phyloP scores from a whole-genome alignment of 148 eudicot species.

The Beta vulgaris region DNA sequence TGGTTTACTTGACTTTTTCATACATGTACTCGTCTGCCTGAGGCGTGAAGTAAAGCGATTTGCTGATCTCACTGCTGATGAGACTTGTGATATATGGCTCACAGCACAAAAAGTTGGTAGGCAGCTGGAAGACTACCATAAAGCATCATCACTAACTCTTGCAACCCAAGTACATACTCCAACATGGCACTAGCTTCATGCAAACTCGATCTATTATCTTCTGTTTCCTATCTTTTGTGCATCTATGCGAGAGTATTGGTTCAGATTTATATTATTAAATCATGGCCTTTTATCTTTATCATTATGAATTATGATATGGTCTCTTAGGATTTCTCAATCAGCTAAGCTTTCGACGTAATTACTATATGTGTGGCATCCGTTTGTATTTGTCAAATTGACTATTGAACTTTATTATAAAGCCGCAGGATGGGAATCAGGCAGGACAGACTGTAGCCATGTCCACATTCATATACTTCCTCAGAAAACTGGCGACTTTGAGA shows the following conservation, averaged over 20 bases:
- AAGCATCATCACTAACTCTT: conserved; percentile 82
- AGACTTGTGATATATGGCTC: conserved; percentile 80
- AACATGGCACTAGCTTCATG: neutral
- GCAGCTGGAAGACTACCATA: conserved; percentile 67
- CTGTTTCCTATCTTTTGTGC: neutral
- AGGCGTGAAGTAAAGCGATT: conserved; percentile 93
- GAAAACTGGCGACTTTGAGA: conserved; percentile 74
- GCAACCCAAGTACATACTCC: conserved; percentile 66
- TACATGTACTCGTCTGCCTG: conserved; percentile 94
- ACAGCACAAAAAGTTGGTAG: conserved; percentile 77
- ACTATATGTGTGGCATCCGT: neutral
- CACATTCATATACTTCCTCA: conserved; percentile 87
- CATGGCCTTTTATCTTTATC: no score
- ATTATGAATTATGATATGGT: neutral
- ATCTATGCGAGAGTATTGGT: neutral
- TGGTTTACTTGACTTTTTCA: conserved; percentile 54
- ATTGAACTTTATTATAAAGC: neutral
- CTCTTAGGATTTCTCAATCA: no score
- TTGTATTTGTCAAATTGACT: neutral
- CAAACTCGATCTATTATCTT: neutral
- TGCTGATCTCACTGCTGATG: conserved; percentile 75
- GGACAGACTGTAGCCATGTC: conserved; percentile 94
- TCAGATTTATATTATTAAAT: no score
- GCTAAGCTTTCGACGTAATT: neutral
- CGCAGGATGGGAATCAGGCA: conserved; percentile 88